Evolutionary conservation across 345 rosid species (phyloP), one percentile per base, ranked within the genome.

Genomic region (Capsella bursapastoris): DNA sequence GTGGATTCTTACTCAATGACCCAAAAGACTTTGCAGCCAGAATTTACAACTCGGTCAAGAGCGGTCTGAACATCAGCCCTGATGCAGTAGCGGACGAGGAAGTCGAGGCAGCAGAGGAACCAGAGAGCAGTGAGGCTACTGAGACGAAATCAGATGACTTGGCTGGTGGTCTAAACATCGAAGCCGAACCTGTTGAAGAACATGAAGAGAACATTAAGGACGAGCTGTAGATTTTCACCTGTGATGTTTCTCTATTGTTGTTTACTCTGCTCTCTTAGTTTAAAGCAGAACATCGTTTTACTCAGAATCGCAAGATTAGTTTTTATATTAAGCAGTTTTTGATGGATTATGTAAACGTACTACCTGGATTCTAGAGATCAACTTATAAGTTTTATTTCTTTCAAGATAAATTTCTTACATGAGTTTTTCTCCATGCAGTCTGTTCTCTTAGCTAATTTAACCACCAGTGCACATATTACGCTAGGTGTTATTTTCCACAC

Each of bases 1-100:
- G 98, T 77, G 99, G 99, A 59, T 95, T 92, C 82, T 47, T 81
- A 61, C 86, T 84, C 57, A 72, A 13, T 1, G 96, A 95, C 67
- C 98, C 98, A 5, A 92, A 92, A 75, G 98, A 88, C 68, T 95
- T 95, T 40, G 97, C 99, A 8, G 89, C 86, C 25, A 83, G 87
- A 15, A 90, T 92, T 62, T 92, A 92, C 73, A 76, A 77, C 84
- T 85, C 98, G 0, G 94, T 95, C 64, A 92, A 89, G 78, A 80
- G 92, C 7, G 76, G 94, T 76, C 84, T 95, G 15, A 79, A 80
- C 75, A 87, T 95, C 70, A 89, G 86, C 65, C 91, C 87, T 4
- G 98, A 95, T 71, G 97, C 92, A 0, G 75, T 80, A 15, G 84
- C 85, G 2, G 99, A 92, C 56, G 96, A 91, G 80, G 97, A 93